Evolutionary conservation across 2,329 filamentous ascomycete genomes (phyloP).

Genomic region (Fusarium sp.): DNA sequence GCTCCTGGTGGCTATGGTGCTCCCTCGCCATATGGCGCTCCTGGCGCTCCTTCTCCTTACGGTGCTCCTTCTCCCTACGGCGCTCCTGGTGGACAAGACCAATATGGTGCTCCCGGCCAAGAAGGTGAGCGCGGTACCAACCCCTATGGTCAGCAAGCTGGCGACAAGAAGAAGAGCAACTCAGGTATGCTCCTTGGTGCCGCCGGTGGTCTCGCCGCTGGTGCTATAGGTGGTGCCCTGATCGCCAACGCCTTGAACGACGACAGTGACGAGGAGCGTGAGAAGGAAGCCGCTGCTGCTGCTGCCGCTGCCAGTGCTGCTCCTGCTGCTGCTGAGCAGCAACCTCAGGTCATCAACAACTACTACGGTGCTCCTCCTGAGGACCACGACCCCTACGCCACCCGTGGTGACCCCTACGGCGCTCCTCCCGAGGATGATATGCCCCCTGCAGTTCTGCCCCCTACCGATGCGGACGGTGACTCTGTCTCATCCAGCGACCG

Average conservation of each 20-base stretch:
- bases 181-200: conserved; percentile 69
- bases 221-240: conserved; percentile 68
- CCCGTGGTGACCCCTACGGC: conserved; percentile 6
- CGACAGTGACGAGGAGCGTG: conserved; percentile 43
- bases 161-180: conserved; percentile 54
- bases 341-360: conserved; percentile 20
- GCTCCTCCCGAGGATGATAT: conserved; percentile 31
- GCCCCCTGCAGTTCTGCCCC: conserved; percentile 53
- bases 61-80: conserved; percentile 32
- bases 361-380: conserved; percentile 38
- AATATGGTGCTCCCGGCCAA: conserved; percentile 25
- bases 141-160: conserved; percentile 31
- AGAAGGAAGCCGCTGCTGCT: conserved; percentile 3
- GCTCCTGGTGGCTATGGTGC: conserved; percentile 34
- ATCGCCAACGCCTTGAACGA: conserved; percentile 64
- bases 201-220: conserved; percentile 68
- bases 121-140: conserved; percentile 28
- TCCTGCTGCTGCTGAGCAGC: not conserved
- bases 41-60: conserved; percentile 17
- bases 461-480: conserved; percentile 56
- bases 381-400: conserved; percentile 25
- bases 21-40: conserved; percentile 25
- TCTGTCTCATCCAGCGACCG: conserved; percentile 58
- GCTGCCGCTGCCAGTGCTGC: conserved; percentile 14
- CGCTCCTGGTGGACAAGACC: conserved; percentile 5